A percentile compares a stretch with the other conserved stretches of the same genome.
Evolutionary conservation across 192 early-diverging fungal genomes (phyloP).

Genomic region (Gryganskiella cystojenkinii): DNA sequence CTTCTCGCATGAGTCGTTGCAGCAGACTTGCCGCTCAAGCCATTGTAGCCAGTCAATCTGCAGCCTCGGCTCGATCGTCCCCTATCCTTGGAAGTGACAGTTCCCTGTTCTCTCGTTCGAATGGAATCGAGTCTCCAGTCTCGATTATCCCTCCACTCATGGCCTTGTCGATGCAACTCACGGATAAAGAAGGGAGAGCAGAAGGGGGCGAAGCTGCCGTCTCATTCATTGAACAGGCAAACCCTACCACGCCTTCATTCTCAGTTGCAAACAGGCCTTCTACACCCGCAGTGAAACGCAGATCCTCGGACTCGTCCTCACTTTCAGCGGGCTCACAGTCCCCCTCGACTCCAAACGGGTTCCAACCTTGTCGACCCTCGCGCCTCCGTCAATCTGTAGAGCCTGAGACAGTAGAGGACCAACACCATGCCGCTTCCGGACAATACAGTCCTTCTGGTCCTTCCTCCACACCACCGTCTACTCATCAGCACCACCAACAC

Average conservation of each 20-base stretch:
- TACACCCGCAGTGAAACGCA: neutral
- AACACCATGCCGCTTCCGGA: neutral
- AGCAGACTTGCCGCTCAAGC: conserved; percentile 47
- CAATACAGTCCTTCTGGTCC: neutral
- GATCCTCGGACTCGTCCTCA: neutral
- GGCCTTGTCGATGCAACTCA: conserved; percentile 2
- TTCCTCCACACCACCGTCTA: neutral
- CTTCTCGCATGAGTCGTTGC: conserved; percentile 43
- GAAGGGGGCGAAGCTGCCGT: neutral
- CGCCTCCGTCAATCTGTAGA: conserved; percentile 32
- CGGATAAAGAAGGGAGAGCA: neutral
- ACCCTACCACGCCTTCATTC: neutral
- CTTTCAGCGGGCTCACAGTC: conserved; percentile 1
- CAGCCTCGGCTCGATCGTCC: conserved; percentile 40
- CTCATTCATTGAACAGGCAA: no score
- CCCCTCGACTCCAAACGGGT: neutral
- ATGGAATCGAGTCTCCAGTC: conserved; percentile 18
- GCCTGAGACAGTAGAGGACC: neutral
- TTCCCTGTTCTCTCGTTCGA: conserved; percentile 25
- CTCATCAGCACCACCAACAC: neutral
- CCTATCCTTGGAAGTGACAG: conserved; percentile 40
- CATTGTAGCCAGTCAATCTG: conserved; percentile 29
- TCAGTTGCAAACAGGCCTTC: neutral
- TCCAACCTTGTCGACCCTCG: conserved; percentile 29
- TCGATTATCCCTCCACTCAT: conserved; percentile 27